Base-by-base conservation (phyloP, 2,329 filamentous ascomycete genomes). In the Geosmithia flava region DNA sequence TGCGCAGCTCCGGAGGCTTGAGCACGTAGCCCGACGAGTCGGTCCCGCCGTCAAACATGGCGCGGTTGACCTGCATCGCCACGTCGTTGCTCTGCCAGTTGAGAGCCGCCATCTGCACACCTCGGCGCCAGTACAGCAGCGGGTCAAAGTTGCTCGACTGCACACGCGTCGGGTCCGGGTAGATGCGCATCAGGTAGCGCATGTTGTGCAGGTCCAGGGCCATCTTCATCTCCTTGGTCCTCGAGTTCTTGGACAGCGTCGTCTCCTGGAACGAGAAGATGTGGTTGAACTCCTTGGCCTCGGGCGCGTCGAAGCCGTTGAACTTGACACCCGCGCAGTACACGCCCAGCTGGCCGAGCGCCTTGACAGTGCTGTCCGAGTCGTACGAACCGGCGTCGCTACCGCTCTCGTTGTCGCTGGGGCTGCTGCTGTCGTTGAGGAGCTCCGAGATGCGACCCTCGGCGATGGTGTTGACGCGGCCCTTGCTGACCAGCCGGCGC, bases 51-150 rank as follows among this genome's bases (percentile, higher is more conserved):
- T 89, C 85, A 61, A 96, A 98, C 93, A 98, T 97, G 59, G 93
- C 93, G 55, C 93, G 86, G 62, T 97, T 97, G 63, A 97, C 76
- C 61, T 97, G 91, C 78, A 96, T 93, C 44, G 90, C 88, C 17
- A 94, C 75, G 60, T 97, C 93, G 59, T 94, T 96, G 0, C 90
- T 97, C 67, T 98, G 93, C 91, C 93, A 97, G 67, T 98, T 98
- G 53, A 97, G 74, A 0, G 93, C 93, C 15, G 86, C 89, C 91
- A 98, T 97, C 66, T 98, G 93, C 17, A 96, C 93, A 30, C 93
- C 93, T 42, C 88, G 83, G 47, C 91, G 83, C 93, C 93, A 98
- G 62, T 93, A 95, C 52, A 84, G 82, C 53, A 95, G 77, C 1
- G 93, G 93, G 58, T 96, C 89, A 59, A 96, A 97, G 67, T 98